Evolutionary conservation across 345 rosid species (phyloP).

Genomic region (Boechera retrofracta): DNA sequence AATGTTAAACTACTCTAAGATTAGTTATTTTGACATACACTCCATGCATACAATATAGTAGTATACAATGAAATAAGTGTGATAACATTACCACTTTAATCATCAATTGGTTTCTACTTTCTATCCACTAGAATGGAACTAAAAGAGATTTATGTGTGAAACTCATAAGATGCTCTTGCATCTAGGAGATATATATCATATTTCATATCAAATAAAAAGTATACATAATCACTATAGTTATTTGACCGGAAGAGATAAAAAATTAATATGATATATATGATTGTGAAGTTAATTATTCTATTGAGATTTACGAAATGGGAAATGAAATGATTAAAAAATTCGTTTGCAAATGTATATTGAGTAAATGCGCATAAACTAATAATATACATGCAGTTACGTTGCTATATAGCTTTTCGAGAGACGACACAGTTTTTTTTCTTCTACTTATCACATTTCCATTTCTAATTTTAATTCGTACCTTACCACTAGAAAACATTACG

Average conservation of each 20-base stretch:
- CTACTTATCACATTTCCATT: slow-evolving; percentile 3
- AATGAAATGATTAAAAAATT: too few relatives aligned
- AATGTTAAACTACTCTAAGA: neutral
- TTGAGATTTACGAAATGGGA: too few relatives aligned
- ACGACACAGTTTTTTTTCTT: slow-evolving; percentile 2
- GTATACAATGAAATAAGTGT: neutral
- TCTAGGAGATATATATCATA: neutral
- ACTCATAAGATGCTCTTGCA: neutral
- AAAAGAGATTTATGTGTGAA: neutral
- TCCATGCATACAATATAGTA: neutral
- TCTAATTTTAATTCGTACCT: neutral
- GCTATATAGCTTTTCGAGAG: neutral
- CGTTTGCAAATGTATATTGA: too few relatives aligned
- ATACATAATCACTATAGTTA: neutral
- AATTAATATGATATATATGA: too few relatives aligned
- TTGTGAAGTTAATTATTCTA: neutral
- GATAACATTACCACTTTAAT: neutral
- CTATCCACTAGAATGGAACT: slow-evolving; percentile 4
- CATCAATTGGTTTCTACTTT: neutral
- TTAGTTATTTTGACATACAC: neutral
- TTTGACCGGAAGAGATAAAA: neutral
- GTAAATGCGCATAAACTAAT: neutral
- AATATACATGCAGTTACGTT: neutral
- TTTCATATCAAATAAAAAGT: neutral
- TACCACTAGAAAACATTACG: too few relatives aligned